Conservation (phyloP, 148 eudicot genomes). For the Talinum fruticosum region DNA sequence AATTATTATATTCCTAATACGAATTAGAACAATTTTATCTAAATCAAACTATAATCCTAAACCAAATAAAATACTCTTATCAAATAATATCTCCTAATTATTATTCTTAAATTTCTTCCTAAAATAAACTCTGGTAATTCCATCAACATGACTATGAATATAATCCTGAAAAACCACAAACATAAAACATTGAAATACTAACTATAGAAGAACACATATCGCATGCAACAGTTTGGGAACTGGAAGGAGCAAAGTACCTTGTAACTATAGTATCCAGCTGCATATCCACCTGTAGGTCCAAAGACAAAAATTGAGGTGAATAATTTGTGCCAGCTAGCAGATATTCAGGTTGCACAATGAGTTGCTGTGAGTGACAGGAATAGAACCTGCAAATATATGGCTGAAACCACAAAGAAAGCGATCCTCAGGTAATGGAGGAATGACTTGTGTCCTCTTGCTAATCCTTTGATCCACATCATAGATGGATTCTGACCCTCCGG, state of each 20-base stretch:
- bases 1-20: no score
- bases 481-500: constrained; percentile 79
- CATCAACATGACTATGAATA: background rate
- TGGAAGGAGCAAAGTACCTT: constrained; percentile 42
- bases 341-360: background rate
- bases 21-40: no score
- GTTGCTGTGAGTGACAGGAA: background rate
- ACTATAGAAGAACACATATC: background rate
- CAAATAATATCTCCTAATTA: no score
- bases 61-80: no score
- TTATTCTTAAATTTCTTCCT: no score
- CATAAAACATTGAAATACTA: background rate
- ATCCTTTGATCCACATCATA: constrained; percentile 83
- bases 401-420: constrained; percentile 84
- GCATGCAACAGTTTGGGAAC: background rate
- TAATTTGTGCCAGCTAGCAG: background rate
- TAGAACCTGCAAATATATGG: constrained; percentile 90
- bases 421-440: constrained; percentile 88
- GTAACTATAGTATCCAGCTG: constrained; percentile 98
- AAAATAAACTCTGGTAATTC: no score
- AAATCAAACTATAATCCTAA: no score
- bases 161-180: background rate
- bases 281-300: constrained; percentile 70
- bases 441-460: constrained; percentile 61
- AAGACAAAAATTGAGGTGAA: constrained; percentile 7